Evolutionary conservation across 2,329 filamentous ascomycete species (phyloP).

Genomic region (Sporothrix brasiliensis): DNA sequence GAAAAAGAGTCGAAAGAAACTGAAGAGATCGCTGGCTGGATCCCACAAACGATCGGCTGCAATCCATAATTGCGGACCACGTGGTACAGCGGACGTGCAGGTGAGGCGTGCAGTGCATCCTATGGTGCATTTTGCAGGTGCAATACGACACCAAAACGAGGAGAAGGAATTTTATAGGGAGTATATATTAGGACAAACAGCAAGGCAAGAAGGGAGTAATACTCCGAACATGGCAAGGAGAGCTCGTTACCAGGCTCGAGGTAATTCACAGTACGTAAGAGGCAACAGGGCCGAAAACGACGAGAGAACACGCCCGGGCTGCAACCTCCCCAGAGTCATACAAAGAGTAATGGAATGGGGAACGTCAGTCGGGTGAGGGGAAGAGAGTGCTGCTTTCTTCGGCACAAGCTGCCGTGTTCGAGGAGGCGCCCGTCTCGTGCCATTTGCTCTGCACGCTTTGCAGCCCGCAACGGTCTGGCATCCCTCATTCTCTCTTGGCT

Average conservation of each 20-base stretch:
- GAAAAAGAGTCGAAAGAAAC: background rate
- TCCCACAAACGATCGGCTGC: background rate
- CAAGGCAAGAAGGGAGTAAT: no score
- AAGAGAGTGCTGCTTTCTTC: background rate
- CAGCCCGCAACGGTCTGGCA: background rate
- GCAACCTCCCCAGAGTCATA: background rate
- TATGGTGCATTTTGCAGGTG: background rate
- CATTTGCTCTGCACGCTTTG: background rate
- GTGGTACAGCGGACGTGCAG: slow-evolving; percentile 9
- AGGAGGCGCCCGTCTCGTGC: background rate
- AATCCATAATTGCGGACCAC: slow-evolving; percentile 23
- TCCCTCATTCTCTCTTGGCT: background rate
- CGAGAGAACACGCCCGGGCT: background rate
- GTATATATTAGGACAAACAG: background rate
- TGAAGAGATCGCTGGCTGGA: background rate
- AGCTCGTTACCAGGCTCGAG: background rate
- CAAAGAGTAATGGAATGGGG: background rate
- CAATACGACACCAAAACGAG: slow-evolving; percentile 12
- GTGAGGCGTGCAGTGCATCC: background rate
- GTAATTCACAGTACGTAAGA: slow-evolving; percentile 18
- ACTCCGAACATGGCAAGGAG: background rate
- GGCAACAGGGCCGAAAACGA: background rate
- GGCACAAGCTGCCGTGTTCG: slow-evolving; percentile 5
- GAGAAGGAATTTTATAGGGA: background rate
- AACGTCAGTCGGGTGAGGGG: background rate